Conservation (phyloP, 129 eudicot genomes). For the Cynara cardunculus region DNA sequence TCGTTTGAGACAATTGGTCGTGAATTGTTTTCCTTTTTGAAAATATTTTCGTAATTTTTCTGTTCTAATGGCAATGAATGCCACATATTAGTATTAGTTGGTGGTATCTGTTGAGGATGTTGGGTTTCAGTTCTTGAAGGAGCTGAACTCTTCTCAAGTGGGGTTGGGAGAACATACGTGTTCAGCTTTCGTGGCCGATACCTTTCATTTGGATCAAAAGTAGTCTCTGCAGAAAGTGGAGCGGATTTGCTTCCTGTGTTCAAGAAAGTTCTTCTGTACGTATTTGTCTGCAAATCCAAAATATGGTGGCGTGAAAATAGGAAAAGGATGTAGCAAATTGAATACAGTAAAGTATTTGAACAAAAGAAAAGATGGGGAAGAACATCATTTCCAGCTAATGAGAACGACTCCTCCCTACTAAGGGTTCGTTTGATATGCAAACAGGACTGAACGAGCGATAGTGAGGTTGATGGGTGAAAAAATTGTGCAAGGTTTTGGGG, state of each 20-base stretch:
- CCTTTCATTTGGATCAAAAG: slow-evolving; percentile 46
- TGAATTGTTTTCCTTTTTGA: slow-evolving; percentile 37
- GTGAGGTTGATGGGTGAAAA: not conserved
- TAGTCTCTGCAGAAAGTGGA: slow-evolving; percentile 55
- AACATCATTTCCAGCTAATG: not conserved
- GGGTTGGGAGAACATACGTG: slow-evolving; percentile 81
- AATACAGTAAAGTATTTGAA: not conserved
- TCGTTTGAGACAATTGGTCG: slow-evolving; percentile 36
- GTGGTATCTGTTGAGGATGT: slow-evolving; percentile 38
- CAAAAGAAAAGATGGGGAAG: not conserved
- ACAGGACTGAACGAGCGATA: not conserved
- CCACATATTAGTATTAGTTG: slow-evolving; percentile 32
- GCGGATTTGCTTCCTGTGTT: slow-evolving; percentile 65
- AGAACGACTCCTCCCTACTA: not conserved
- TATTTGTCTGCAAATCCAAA: slow-evolving; percentile 43
- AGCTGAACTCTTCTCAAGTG: slow-evolving; percentile 40
- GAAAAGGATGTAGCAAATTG: not conserved
- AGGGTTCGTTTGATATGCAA: not conserved
- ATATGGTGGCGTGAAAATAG: not conserved
- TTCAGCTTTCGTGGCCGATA: slow-evolving; percentile 44
- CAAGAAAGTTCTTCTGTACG: slow-evolving; percentile 25
- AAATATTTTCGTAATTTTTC: slow-evolving; percentile 36
- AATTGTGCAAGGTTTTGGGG: not conserved
- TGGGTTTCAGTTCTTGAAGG: slow-evolving; percentile 33
- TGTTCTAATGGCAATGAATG: slow-evolving; percentile 62